phyloP scores from a whole-genome alignment of 2,329 filamentous ascomycete genomes.

The Clonostachys byssicola region DNA sequence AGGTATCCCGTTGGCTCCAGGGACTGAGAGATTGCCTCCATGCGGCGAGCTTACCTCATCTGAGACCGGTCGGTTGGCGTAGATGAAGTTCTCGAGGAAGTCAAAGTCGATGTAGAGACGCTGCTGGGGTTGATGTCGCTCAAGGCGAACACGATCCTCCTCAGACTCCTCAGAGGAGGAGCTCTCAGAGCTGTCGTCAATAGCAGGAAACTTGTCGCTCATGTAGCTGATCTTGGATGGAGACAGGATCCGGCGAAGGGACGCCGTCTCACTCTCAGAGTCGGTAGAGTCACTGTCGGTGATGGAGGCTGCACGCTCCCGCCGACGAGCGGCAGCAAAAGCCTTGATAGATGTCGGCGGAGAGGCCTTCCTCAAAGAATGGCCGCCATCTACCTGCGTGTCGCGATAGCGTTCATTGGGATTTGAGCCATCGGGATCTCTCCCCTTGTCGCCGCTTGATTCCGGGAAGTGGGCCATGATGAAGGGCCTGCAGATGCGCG shows the following conservation, averaged over 20 bases:
- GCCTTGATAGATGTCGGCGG: conserved; percentile 97
- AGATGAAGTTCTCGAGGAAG: conserved; percentile 87
- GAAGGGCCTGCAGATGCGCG: conserved; percentile 10
- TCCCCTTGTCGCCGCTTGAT: conserved; percentile 72
- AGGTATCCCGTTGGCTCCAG: conserved; percentile 14
- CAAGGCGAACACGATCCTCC: conserved; percentile 82
- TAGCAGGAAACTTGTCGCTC: conserved; percentile 52
- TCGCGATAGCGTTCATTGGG: conserved; percentile 49
- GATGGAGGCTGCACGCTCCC: conserved; percentile 67
- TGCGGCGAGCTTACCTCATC: conserved; percentile 28
- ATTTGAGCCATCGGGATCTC: conserved; percentile 39
- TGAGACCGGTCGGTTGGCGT: conserved; percentile 34
- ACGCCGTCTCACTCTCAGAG: conserved; percentile 30
- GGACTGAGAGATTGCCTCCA: conserved; percentile 33
- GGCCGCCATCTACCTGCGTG: conserved; percentile 50
- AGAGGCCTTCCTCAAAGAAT: conserved; percentile 61
- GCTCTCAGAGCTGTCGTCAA: conserved; percentile 58
- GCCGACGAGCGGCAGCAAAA: conserved; percentile 85
- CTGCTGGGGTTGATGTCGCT: conserved; percentile 60
- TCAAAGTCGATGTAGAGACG: conserved; percentile 88
- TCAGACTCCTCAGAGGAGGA: conserved; percentile 69
- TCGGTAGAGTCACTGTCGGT: conserved; percentile 37
- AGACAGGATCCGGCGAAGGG: conserved; percentile 67
- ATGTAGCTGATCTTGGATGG: conserved; percentile 59
- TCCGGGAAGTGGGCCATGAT: conserved; percentile 79